Base-by-base conservation (phyloP, 2,329 filamentous ascomycete species). In the Aureobasidium sp. region DNA sequence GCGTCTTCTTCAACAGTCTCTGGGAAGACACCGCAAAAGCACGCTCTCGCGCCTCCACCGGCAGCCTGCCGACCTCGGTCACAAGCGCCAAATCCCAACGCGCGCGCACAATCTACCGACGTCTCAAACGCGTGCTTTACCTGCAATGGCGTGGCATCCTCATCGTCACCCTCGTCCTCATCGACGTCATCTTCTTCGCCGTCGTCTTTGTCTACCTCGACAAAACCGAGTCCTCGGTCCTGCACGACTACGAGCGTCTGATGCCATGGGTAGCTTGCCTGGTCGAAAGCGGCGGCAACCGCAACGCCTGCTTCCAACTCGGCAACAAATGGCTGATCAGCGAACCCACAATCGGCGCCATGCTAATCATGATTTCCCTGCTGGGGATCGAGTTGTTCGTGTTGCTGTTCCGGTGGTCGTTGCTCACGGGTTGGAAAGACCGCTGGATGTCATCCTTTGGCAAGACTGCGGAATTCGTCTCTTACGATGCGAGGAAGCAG, bases 91-190 rank as follows among this genome's bases (percentile, higher is more conserved):
- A 80, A 58, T 88, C 84, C n/a, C 80, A 90, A 66, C 88, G 87
- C 7, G 89, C 90, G 10, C 82, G 87, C 51, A 90, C 94, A 63
- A 88, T 94, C 2, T 96, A 94, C 66, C 84, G 87, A 58, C 83
- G 93, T 61, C 81, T 98, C 32, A 83, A 84, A 59, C 85, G 90
- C 60, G 90, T 97, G 16, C 79, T 98, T 32, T 83, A 87, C 66
- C 80, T 97, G 3, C 93, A 98, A 69, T 98, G 93, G 93, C 81
- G 91, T 61, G 91, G 90, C 39, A 91, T 96, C 56, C 81, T 83
- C 38, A 88, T 97, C 56, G 90, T 96, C 12, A 75, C 94, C 49
- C 85, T 96, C 66, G 95, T 97, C 61, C 80, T 96, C 55, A 80
- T 82, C 56, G 90, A 97, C 66, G 89, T 97, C 57, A 83, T 96